A percentile compares a stretch with the other conserved stretches of the same genome.
Evolutionary conservation across 805 yeast species (phyloP).

Genomic region (Ogataea methanolica): DNA sequence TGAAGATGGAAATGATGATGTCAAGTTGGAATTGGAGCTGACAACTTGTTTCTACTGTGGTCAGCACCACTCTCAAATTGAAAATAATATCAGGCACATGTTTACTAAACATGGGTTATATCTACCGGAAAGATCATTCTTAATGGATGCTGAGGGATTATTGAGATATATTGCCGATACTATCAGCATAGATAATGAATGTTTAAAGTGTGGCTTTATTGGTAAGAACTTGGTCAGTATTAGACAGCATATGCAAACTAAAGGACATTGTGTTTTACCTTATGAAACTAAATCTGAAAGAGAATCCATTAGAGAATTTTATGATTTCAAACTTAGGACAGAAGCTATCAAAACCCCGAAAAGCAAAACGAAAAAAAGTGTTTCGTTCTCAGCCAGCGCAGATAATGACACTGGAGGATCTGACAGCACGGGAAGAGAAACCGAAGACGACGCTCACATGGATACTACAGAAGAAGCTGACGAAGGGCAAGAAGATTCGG

Average conservation of each 20-base stretch:
- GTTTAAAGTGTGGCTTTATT: conserved; percentile 75
- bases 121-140: conserved; percentile 74
- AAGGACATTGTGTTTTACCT: conserved; percentile 86
- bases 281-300: conserved; percentile 77
- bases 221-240: conserved; percentile 80
- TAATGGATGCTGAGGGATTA: conserved; percentile 66
- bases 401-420: conserved; percentile 30
- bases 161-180: conserved; percentile 68
- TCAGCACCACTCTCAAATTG: conserved; percentile 31
- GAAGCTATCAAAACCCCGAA: conserved; percentile 1
- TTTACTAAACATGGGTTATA: conserved; percentile 74
- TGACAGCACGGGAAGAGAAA: conserved; percentile 26
- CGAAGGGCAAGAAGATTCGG: conserved; percentile 20
- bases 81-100: conserved; percentile 67
- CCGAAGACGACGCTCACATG: conserved; percentile 23
- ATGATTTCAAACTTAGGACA: conserved; percentile 52
- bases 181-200: conserved; percentile 72
- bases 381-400: conserved; percentile 24
- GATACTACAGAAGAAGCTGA: conserved; percentile 23
- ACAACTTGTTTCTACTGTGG: conserved; percentile 50
- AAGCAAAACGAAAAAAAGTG: conserved; percentile 1
- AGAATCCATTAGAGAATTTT: conserved; percentile 63
- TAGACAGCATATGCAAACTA: conserved; percentile 77
- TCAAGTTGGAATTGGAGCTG: conserved; percentile 31
- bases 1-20: conserved; percentile 18